Conservation (phyloP, 495 filamentous ascomycete genomes). For the Hyphodiscus hymeniophilus region DNA sequence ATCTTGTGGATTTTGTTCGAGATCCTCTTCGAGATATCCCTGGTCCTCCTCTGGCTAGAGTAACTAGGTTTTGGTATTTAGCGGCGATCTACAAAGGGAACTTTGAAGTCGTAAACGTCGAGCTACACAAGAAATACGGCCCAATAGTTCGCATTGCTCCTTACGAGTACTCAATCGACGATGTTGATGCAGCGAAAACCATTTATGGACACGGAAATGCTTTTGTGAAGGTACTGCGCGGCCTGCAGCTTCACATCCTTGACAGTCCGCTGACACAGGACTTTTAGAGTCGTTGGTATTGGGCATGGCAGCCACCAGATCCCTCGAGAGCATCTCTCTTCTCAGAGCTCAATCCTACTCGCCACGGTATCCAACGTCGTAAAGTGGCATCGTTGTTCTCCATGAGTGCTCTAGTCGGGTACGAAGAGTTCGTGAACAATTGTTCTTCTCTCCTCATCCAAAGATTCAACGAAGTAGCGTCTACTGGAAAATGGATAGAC, state of each 20-base stretch:
- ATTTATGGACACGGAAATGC: conserved; percentile 19
- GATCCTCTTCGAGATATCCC: conserved; percentile 37
- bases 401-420: conserved; percentile 44
- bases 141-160: conserved; percentile 43
- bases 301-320: conserved; percentile 21
- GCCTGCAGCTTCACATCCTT: background rate
- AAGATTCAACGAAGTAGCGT: conserved; percentile 35
- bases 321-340: conserved; percentile 23
- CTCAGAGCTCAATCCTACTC: conserved; percentile 22
- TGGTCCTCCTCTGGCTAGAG: conserved; percentile 44
- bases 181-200: conserved; percentile 25
- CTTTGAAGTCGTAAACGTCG: conserved; percentile 38
- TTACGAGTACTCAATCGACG: conserved; percentile 34
- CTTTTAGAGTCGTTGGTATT: conserved; percentile 29
- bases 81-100: conserved; percentile 31
- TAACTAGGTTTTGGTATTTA: conserved; percentile 51
- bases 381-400: conserved; percentile 40
- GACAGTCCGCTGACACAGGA: no score
- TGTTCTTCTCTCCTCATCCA: conserved; percentile 38
- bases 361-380: conserved; percentile 23
- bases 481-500: conserved; percentile 14
- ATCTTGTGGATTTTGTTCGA: conserved; percentile 3
- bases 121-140: conserved; percentile 41
- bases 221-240: conserved; percentile 15
- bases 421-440: conserved; percentile 47